These are phyloP conservation scores for Ceriops decandra DNA, from an alignment of 345 rosid genomes.

Conservation along the genomic window DNA sequence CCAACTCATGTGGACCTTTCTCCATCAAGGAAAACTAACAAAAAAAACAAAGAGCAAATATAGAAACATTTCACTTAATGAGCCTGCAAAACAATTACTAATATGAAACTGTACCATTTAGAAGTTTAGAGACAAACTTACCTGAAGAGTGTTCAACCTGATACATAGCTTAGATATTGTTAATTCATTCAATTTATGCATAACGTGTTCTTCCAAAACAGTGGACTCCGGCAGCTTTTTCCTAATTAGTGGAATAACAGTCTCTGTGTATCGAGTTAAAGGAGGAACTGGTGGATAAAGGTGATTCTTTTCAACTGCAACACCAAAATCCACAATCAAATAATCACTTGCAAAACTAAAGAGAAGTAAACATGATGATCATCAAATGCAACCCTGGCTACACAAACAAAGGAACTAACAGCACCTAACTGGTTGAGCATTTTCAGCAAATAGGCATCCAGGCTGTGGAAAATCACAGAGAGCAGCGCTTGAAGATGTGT, in stretches of 20 bases:
- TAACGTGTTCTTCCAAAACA: constrained; percentile 46
- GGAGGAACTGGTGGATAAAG: constrained; percentile 85
- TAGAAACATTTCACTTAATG: too few relatives aligned
- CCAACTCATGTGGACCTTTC: too few relatives aligned
- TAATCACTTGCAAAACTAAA: neutral
- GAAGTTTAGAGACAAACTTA: constrained; percentile 28
- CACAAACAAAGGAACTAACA: neutral
- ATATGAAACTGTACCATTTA: neutral
- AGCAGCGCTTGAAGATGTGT: constrained; percentile 95
- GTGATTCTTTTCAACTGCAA: constrained; percentile 75
- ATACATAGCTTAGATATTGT: constrained; percentile 81
- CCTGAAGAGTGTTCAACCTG: constrained; percentile 85
- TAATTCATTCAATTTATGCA: constrained; percentile 49
- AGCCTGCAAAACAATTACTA: neutral
- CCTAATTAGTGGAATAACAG: constrained; percentile 53
- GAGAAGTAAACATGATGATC: neutral
- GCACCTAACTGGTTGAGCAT: constrained; percentile 74
- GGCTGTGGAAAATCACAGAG: constrained; percentile 76
- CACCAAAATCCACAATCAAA: constrained; percentile 5
- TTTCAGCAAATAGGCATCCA: constrained; percentile 75
- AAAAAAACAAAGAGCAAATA: too few relatives aligned
- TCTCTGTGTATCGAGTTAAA: constrained; percentile 78
- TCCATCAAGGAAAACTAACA: too few relatives aligned
- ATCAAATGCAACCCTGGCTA: neutral
- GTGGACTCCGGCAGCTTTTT: constrained; percentile 51